phyloP scores from a whole-genome alignment of 2,329 filamentous ascomycete species.

The Sclerotinia subarctica region DNA sequence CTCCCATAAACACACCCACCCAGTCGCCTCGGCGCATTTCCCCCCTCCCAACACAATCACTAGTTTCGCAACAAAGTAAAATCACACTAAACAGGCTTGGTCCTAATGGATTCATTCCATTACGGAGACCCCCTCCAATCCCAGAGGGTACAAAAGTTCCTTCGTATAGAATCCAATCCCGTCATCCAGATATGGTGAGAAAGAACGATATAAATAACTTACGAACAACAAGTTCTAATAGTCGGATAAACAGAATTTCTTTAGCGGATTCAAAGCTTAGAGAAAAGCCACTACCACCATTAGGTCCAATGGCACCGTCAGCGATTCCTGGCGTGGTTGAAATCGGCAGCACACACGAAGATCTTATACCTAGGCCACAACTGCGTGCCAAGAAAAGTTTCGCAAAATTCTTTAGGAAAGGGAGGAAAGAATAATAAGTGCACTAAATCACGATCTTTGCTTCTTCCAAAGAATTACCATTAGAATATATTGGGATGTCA shows the following conservation, averaged over 20 bases:
- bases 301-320: conserved; percentile 15
- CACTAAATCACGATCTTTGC: neutral
- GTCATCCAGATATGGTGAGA: neutral
- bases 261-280: conserved; percentile 8
- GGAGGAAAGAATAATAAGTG: neutral
- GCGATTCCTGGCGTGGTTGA: conserved; percentile 16
- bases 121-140: conserved; percentile 20
- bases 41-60: neutral
- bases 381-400: conserved; percentile 16
- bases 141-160: neutral
- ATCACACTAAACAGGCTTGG: conserved; percentile 13
- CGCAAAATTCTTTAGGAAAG: conserved; percentile 9
- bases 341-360: conserved; percentile 9
- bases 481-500: neutral
- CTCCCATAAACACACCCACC: conserved; percentile 5
- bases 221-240: neutral
- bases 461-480: neutral
- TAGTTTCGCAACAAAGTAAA: conserved; percentile 5
- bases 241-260: conserved; percentile 4
- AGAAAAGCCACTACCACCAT: conserved; percentile 18
- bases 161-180: neutral
- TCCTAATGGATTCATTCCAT: conserved; percentile 19
- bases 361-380: neutral
- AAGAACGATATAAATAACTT: neutral
- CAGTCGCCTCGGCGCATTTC: neutral